A percentile compares a stretch with the other conserved stretches of the same genome.
These are phyloP conservation scores for Flaveria brownii DNA, from an alignment of 129 eudicot species.

Conservation along the genomic window DNA sequence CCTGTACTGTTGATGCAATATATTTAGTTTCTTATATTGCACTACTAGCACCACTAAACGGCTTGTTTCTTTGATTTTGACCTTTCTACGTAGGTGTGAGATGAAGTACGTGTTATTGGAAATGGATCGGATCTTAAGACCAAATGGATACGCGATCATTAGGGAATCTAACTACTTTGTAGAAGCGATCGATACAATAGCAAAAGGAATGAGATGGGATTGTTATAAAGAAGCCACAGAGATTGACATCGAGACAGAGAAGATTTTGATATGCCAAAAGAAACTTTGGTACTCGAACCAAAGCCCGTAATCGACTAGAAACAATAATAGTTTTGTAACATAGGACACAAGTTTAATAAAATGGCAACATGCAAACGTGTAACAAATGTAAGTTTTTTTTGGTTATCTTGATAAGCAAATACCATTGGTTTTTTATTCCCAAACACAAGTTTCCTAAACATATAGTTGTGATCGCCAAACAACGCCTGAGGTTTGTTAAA, in stretches of 20 bases:
- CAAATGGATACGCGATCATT: slow-evolving; percentile 76
- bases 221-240: slow-evolving; percentile 81
- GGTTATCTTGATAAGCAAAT: not conserved
- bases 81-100: slow-evolving; percentile 62
- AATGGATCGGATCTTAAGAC: slow-evolving; percentile 90
- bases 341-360: slow-evolving; percentile 6
- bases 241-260: slow-evolving; percentile 62
- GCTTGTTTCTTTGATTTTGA: not conserved
- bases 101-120: slow-evolving; percentile 82
- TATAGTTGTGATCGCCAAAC: no score
- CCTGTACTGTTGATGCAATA: no score
- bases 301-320: slow-evolving; percentile 37
- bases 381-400: slow-evolving; percentile 8
- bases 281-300: slow-evolving; percentile 82
- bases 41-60: not conserved
- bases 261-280: slow-evolving; percentile 83
- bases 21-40: not conserved
- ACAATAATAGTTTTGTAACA: slow-evolving; percentile 19
- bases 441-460: no score
- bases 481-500: no score
- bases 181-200: slow-evolving; percentile 60
- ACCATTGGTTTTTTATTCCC: no score
- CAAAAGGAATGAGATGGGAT: slow-evolving; percentile 85
- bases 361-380: not conserved
- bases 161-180: slow-evolving; percentile 70